phyloP scores from a whole-genome alignment of 2,329 filamentous ascomycete species.

The Neobulgaria alba region DNA sequence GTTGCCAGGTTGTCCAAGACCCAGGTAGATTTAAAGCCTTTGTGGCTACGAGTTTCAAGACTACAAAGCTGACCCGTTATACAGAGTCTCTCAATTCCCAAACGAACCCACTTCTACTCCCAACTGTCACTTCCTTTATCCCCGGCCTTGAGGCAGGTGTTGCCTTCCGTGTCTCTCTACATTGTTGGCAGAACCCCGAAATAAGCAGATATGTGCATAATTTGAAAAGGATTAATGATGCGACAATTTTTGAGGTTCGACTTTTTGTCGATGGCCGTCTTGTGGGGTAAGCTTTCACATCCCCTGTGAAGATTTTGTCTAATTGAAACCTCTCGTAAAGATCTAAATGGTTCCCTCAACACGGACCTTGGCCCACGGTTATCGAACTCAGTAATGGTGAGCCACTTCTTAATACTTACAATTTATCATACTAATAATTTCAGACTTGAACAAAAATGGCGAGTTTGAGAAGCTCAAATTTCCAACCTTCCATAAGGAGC shows the following conservation, averaged over 20 bases:
- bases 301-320: conserved; percentile 1
- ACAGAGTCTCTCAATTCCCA: conserved; percentile 14
- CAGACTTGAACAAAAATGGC: conserved; percentile 33
- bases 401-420: not conserved
- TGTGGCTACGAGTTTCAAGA: too few relatives aligned
- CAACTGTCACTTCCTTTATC: conserved; percentile 63
- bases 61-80: not conserved
- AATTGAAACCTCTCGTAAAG: conserved; percentile 5
- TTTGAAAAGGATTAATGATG: conserved; percentile 45
- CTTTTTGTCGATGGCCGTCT: conserved; percentile 60
- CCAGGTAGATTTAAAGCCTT: conserved; percentile 26
- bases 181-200: conserved; percentile 59
- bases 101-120: conserved; percentile 33
- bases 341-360: conserved; percentile 43
- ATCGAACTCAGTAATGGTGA: conserved; percentile 35
- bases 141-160: conserved; percentile 50
- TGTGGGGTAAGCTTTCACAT: conserved; percentile 49
- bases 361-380: conserved; percentile 42
- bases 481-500: conserved; percentile 60
- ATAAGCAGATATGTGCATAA: conserved; percentile 48
- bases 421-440: not conserved
- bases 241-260: conserved; percentile 54
- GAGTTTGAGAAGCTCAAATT: conserved; percentile 59
- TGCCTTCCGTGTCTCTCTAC: conserved; percentile 64
- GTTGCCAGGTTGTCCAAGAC: conserved; percentile 59